A percentile compares a stretch with the other conserved stretches of the same genome.
Conservation (phyloP, 805 yeast genomes). For the Candida nitratophila region DNA sequence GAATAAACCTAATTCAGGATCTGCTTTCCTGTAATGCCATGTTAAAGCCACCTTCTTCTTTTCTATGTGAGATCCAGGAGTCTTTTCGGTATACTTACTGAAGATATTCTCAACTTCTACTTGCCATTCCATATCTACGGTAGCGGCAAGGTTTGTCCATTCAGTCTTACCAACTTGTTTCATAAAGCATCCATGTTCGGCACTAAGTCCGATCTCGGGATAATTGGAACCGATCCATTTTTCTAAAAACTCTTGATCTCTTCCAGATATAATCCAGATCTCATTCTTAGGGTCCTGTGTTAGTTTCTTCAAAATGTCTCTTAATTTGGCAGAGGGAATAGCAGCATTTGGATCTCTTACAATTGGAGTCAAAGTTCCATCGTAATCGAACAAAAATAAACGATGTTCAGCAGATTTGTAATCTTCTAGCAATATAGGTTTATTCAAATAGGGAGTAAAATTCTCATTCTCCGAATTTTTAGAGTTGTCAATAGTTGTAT, state of each 20-base stretch:
- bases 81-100: slow-evolving; percentile 69
- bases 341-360: slow-evolving; percentile 98
- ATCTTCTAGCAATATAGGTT: slow-evolving; percentile 52
- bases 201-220: slow-evolving; percentile 70
- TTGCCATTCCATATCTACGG: slow-evolving; percentile 93
- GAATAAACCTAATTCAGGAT: slow-evolving; percentile 85
- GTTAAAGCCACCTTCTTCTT: slow-evolving; percentile 88
- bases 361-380: slow-evolving; percentile 95
- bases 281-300: slow-evolving; percentile 73
- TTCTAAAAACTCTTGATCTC: slow-evolving; percentile 86
- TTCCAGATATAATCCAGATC: slow-evolving; percentile 93
- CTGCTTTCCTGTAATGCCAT: slow-evolving; percentile 96
- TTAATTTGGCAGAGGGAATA: slow-evolving; percentile 74
- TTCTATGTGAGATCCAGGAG: slow-evolving; percentile 87
- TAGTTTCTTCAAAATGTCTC: slow-evolving; percentile 49
- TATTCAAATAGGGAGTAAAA: slow-evolving; percentile 76
- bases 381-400: slow-evolving; percentile 88
- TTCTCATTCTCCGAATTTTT: slow-evolving; percentile 24
- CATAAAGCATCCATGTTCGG: slow-evolving; percentile 97
- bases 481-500: neutral
- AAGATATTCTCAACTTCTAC: slow-evolving; percentile 68
- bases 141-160: slow-evolving; percentile 83
- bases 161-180: slow-evolving; percentile 40
- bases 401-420: slow-evolving; percentile 61
- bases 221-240: slow-evolving; percentile 74